Evolutionary conservation across 169 alveolate species (phyloP).

Genomic region (Plasmodium vivax): DNA sequence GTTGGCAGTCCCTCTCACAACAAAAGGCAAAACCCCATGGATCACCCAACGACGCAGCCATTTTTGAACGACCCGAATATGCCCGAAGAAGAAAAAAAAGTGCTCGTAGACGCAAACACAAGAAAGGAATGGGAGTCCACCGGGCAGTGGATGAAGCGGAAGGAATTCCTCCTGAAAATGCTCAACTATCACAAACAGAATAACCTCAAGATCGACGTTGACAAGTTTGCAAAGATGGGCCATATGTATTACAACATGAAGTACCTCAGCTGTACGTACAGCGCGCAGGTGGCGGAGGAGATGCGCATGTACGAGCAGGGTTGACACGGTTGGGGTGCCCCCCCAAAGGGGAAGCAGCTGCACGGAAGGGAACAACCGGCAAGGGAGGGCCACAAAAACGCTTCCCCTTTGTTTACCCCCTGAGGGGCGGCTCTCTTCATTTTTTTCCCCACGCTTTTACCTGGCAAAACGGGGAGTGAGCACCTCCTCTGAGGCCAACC

Average conservation of each 20-base stretch:
- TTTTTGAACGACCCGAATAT: conserved; percentile 1
- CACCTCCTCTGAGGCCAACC: neutral
- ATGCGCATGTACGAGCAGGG: conserved; percentile 37
- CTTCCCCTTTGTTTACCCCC: neutral
- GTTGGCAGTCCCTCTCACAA: neutral
- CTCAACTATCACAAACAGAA: conserved; percentile 53
- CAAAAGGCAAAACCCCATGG: neutral
- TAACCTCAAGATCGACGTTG: conserved; percentile 49
- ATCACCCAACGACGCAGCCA: neutral
- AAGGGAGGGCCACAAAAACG: neutral
- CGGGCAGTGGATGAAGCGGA: conserved; percentile 73
- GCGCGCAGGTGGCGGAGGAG: conserved; percentile 20
- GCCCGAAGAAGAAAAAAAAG: conserved; percentile 42
- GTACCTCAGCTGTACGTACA: conserved; percentile 54
- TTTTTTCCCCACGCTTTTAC: no score
- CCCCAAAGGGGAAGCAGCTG: neutral
- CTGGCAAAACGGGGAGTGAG: neutral
- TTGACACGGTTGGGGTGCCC: neutral
- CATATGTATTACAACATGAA: conserved; percentile 73
- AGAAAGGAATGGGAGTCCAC: conserved; percentile 68
- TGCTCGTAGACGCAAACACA: conserved; percentile 47
- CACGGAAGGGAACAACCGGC: neutral
- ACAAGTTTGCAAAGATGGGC: conserved; percentile 73
- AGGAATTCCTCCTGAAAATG: conserved; percentile 73
- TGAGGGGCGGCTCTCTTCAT: neutral